Conservation (phyloP, 208 protist genomes). For the Herpetomonas samuelpessoai region DNA sequence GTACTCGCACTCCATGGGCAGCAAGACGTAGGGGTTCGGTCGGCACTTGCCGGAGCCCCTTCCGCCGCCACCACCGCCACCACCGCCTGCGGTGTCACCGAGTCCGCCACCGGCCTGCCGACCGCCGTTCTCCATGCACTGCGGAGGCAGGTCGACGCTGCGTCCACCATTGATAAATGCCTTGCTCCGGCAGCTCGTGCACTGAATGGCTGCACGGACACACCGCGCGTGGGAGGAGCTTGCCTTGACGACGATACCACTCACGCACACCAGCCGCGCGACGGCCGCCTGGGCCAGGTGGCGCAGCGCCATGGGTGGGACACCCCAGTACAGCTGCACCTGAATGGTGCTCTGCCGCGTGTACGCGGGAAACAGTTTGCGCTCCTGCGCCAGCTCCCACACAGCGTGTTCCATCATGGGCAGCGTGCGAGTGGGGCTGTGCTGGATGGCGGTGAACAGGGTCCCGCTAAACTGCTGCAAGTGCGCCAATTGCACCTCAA, state of each 20-base stretch:
- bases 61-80: constrained; percentile 21
- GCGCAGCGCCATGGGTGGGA: constrained; percentile 76
- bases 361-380: constrained; percentile 59
- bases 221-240: constrained; percentile 80
- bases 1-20: constrained; percentile 92
- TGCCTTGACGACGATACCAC: constrained; percentile 89
- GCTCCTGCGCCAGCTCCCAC: constrained; percentile 74
- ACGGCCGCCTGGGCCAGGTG: constrained; percentile 76
- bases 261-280: constrained; percentile 79
- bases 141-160: constrained; percentile 71
- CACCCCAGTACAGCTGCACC: constrained; percentile 87
- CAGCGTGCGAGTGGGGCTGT: constrained; percentile 64
- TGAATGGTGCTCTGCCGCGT: constrained; percentile 74
- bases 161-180: constrained; percentile 77
- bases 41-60: constrained; percentile 59
- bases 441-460: constrained; percentile 69
- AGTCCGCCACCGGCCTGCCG: constrained; percentile 22
- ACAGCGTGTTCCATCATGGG: constrained; percentile 84
- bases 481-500: constrained; percentile 87
- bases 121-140: constrained; percentile 84
- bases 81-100: constrained; percentile 13
- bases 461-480: constrained; percentile 79
- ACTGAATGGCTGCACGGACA: constrained; percentile 87
- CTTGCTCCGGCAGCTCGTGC: constrained; percentile 87
- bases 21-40: constrained; percentile 91